These are phyloP conservation scores for Nitzschia inconspicua DNA, from an alignment of 108 stramenopile species.

Conservation along the genomic window DNA sequence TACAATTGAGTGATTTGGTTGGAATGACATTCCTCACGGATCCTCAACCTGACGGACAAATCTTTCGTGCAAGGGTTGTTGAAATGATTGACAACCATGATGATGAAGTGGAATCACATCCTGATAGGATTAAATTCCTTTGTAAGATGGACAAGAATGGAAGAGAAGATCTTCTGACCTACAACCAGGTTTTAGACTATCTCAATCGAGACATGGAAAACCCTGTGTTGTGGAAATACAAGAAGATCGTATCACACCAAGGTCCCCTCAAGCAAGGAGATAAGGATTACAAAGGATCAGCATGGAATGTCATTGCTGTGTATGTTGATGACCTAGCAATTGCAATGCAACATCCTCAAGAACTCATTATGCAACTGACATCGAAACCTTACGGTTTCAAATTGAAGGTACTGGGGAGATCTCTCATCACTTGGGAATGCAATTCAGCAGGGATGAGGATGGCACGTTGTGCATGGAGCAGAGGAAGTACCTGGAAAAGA, in stretches of 20 bases:
- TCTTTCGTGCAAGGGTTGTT: background rate
- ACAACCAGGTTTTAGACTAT: background rate
- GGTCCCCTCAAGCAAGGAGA: conserved; percentile 9
- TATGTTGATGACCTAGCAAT: conserved; percentile 16
- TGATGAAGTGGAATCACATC: too few relatives aligned
- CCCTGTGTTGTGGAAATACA: background rate
- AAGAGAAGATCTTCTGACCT: background rate
- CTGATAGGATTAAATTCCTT: too few relatives aligned
- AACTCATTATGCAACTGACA: conserved; percentile 1
- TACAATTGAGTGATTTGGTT: too few relatives aligned
- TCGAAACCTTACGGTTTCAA: conserved; percentile 15
- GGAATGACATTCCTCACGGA: too few relatives aligned
- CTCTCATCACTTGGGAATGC: conserved; percentile 6
- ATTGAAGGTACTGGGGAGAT: conserved; percentile 19
- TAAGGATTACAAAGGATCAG: conserved; percentile 1
- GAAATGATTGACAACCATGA: background rate
- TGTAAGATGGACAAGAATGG: background rate
- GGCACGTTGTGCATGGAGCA: conserved; percentile 5
- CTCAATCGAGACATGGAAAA: background rate
- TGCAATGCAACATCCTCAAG: conserved; percentile 16
- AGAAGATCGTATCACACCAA: conserved; percentile 5
- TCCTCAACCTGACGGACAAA: background rate
- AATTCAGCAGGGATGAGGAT: conserved; percentile 4
- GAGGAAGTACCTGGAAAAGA: conserved; percentile 22
- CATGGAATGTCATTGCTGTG: background rate